phyloP scores from a whole-genome alignment of 129 eudicot species.

The Calendula officinalis region DNA sequence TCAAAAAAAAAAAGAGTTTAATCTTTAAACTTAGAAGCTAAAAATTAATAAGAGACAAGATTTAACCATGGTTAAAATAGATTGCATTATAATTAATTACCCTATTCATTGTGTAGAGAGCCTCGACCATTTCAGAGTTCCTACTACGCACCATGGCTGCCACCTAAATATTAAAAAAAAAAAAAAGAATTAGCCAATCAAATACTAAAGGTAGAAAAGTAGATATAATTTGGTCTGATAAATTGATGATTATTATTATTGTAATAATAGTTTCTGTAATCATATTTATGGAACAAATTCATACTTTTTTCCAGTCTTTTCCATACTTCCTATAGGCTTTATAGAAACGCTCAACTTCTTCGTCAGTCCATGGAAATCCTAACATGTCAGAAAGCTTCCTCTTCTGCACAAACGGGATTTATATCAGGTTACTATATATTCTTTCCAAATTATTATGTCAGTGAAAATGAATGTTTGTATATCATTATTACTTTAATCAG shows the following conservation, averaged over 20 bases:
- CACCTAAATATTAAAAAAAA: constrained; percentile 39
- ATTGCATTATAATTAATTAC: constrained; percentile 34
- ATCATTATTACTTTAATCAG: constrained; percentile 3
- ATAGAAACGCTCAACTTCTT: constrained; percentile 59
- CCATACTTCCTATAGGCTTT: constrained; percentile 59
- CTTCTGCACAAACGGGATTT: constrained; percentile 39
- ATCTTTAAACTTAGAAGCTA: too few relatives aligned
- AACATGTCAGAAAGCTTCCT: constrained; percentile 52
- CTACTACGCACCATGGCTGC: constrained; percentile 44
- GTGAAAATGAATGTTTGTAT: neutral
- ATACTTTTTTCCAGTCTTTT: constrained; percentile 65
- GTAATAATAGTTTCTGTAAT: too few relatives aligned
- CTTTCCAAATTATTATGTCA: constrained; percentile 11
- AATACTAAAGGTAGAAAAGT: too few relatives aligned
- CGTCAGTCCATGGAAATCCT: constrained; percentile 54
- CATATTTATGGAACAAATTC: neutral
- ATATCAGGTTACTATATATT: constrained; percentile 5
- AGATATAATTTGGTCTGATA: too few relatives aligned
- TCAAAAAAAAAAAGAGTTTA: neutral
- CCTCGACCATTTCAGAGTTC: constrained; percentile 58
- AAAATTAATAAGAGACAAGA: too few relatives aligned
- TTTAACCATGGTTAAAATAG: too few relatives aligned
- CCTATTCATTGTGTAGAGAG: constrained; percentile 61
- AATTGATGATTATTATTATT: neutral
- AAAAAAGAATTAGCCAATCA: neutral